Evolutionary conservation across 2,329 filamentous ascomycete species (phyloP), one percentile per base, ranked within the genome.

Genomic region (Fusarium staphyleae): DNA sequence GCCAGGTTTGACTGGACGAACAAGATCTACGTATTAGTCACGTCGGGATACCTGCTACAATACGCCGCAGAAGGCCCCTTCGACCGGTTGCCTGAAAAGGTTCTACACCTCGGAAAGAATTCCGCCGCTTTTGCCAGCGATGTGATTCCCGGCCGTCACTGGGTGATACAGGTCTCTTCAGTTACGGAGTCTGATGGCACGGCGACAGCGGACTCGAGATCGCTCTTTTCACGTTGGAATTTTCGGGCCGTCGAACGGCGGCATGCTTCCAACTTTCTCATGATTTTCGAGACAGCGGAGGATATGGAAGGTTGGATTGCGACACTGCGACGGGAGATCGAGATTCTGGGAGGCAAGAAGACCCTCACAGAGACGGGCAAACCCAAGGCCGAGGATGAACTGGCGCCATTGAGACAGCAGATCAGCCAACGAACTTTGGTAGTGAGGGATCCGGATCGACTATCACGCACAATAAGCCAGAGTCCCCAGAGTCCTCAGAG

Each of bases 41-140:
- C 86, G 2, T 86, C 88, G 0, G 89, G 90, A 9, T 87, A 87
- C 63, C 74, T 95, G 16, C 75, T 93, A 33, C 90, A 93, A 66
- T 95, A 93, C 70, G 72, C 87, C 4, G 85, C 83, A 9, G 83
- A 88, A 24, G 90, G 90, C 3, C 75, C 83, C 3, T 88, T 85
- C 64, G 87, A 93, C 63, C 81, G 90, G 18, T 71, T 87, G 10
- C 90, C 90, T 0, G 90, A 95, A 70, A 90, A 87, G 70, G 79
- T 89, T 28, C 75, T 93, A 51, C 85, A 87, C 41, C 76, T 95
- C 4, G 84, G 85, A n/a, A 86, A 85, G 58, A 83, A 89, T 40
- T 93, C 90, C 3, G 89, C 88, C 10, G 90, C 89, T 5, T 93
- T 91, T 70, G 90, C 87, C 2, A 91, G 86, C 62, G 90, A 95